phyloP scores from a whole-genome alignment of 352 stramenopile genomes.

The Phytophthora tentaculata region DNA sequence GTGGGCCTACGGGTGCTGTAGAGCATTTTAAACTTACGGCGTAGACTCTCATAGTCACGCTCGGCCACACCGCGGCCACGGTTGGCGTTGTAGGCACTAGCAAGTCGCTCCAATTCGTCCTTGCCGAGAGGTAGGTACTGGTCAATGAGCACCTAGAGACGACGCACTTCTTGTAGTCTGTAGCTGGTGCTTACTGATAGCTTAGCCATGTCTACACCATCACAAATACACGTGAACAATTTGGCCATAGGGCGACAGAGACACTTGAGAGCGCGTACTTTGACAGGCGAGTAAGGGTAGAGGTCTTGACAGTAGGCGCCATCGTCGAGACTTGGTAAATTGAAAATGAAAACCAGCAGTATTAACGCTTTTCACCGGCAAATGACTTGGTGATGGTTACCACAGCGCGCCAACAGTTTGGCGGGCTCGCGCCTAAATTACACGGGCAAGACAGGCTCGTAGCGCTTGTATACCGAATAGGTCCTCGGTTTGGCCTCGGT shows the following conservation, averaged over 20 bases:
- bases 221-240: not conserved
- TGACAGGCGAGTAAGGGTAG: not conserved
- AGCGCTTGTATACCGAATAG: no score
- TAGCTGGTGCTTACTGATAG: not conserved
- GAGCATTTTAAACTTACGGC: constrained; percentile 2
- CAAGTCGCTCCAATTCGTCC: no score
- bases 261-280: not conserved
- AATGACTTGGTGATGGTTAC: no score
- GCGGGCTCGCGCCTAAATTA: no score
- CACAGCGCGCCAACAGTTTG: not conserved
- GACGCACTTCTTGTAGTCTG: not conserved
- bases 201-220: not conserved
- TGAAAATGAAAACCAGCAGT: not conserved
- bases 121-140: not conserved
- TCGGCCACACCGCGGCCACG: no score
- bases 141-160: not conserved
- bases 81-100: constrained; percentile 1
- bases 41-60: constrained; percentile 1
- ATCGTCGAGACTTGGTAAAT: not conserved
- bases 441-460: no score
- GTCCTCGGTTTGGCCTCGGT: no score
- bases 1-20: not conserved
- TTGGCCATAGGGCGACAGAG: not conserved
- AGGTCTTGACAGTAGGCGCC: not conserved
- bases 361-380: no score